Evolutionary conservation across 1,284 basidiomycete genomes (phyloP).

Genomic region (Rugosomyces carneus): DNA sequence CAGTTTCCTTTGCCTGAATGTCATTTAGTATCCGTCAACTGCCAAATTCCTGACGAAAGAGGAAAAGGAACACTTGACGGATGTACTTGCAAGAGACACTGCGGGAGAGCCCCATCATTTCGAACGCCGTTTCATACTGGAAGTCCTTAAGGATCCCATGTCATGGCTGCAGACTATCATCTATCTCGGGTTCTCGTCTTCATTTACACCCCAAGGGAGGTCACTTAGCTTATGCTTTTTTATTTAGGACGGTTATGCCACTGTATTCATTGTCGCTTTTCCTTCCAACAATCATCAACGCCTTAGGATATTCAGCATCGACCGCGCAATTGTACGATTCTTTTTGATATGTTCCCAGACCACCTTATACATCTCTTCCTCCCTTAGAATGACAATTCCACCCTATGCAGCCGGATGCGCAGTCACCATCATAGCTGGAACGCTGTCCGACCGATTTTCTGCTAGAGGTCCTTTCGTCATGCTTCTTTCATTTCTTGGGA

Average conservation of each 20-base stretch:
- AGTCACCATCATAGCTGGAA: slow-evolving; percentile 19
- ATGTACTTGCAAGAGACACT: slow-evolving; percentile 27
- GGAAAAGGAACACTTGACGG: slow-evolving; percentile 24
- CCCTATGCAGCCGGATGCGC: slow-evolving; percentile 21
- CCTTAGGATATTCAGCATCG: slow-evolving; percentile 20
- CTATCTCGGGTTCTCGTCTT: slow-evolving; percentile 19
- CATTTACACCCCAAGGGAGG: not conserved
- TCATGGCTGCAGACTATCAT: slow-evolving; percentile 22
- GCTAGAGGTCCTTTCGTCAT: slow-evolving; percentile 25
- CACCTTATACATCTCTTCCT: not conserved
- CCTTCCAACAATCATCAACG: slow-evolving; percentile 23
- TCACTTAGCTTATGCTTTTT: not conserved
- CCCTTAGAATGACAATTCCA: slow-evolving; percentile 20
- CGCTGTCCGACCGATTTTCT: slow-evolving; percentile 21
- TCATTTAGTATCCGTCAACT: slow-evolving; percentile 31
- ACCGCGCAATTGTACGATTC: slow-evolving; percentile 21
- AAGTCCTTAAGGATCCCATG: slow-evolving; percentile 19
- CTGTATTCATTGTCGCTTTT: slow-evolving; percentile 24
- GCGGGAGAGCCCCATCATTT: slow-evolving; percentile 22
- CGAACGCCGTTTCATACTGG: slow-evolving; percentile 23
- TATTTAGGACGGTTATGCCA: slow-evolving; percentile 18
- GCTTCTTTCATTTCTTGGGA: slow-evolving; percentile 15
- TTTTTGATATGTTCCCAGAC: not conserved
- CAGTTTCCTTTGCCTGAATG: not conserved
- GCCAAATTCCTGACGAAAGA: slow-evolving; percentile 32